Conservation (phyloP, 768 basidiomycete genomes). For the Psilocybe azurescens region DNA sequence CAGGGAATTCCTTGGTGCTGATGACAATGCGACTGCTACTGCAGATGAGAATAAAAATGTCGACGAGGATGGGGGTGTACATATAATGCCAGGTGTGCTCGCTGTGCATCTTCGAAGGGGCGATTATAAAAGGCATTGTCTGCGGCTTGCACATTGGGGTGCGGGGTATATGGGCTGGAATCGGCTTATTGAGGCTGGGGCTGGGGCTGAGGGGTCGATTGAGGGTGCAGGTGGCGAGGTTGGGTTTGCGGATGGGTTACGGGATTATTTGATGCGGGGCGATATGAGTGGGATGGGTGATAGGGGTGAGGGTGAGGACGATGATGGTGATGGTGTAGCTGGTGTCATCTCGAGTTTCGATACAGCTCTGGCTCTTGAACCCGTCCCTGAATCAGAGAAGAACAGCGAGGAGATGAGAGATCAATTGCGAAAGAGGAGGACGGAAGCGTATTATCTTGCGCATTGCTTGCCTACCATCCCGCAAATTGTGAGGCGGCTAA, state of each 20-base stretch:
- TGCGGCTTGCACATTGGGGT: conserved; percentile 50
- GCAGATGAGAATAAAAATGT: too few species aligned
- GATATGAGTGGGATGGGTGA: neutral
- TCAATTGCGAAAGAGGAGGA: neutral
- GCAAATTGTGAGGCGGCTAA: conserved; percentile 46
- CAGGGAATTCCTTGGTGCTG: too few species aligned
- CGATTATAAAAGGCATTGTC: conserved; percentile 61
- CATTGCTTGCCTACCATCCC: conserved; percentile 49
- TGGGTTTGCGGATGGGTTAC: neutral
- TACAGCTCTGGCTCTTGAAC: neutral
- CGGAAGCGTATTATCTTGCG: conserved; percentile 38
- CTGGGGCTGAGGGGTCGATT: neutral
- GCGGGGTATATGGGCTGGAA: conserved; percentile 56
- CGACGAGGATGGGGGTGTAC: neutral
- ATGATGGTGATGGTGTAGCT: neutral
- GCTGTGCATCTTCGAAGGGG: conserved; percentile 63
- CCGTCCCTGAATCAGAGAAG: neutral
- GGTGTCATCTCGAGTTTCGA: neutral
- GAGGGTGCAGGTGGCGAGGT: neutral
- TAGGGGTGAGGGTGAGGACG: neutral
- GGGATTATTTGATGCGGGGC: neutral
- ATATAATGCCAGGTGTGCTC: conserved; percentile 41
- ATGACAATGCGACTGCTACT: too few species aligned
- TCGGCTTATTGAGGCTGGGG: conserved; percentile 35
- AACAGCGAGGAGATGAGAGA: conserved; percentile 20